Conservation (phyloP, 805 yeast genomes). For the Kluyveromyces siamensis region DNA sequence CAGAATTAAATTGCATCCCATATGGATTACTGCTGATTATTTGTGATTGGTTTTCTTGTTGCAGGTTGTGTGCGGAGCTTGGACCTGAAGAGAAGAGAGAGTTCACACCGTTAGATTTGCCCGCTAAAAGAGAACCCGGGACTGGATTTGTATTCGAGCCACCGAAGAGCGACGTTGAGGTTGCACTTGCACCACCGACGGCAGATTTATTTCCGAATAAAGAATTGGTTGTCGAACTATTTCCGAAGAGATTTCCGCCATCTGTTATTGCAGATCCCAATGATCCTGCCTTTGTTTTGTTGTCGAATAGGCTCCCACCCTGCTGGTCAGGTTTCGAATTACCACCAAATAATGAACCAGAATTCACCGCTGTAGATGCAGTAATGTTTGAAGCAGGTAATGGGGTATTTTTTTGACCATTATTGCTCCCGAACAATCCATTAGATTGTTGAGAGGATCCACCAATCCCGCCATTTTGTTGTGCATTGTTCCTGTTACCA, state of each 20-base stretch:
- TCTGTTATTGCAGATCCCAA: background rate
- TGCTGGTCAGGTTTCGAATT: conserved; percentile 5
- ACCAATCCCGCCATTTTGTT: background rate
- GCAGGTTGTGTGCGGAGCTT: conserved; percentile 8
- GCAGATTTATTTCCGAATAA: background rate
- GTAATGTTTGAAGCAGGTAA: background rate
- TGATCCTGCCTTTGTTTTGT: conserved; percentile 4
- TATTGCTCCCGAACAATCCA: conserved; percentile 12
- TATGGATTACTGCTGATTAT: conserved; percentile 17
- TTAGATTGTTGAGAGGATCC: background rate
- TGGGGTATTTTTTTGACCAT: background rate
- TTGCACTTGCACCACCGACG: background rate
- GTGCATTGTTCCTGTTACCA: conserved; percentile 7
- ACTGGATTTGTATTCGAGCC: conserved; percentile 6
- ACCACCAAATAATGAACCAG: background rate
- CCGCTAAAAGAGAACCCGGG: conserved; percentile 17
- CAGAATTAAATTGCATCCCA: conserved; percentile 24
- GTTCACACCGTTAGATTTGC: conserved; percentile 3
- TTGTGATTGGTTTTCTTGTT: background rate
- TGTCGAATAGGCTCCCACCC: conserved; percentile 12
- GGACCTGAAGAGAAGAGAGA: conserved; percentile 8
- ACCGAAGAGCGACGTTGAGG: background rate
- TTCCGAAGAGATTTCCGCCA: conserved; percentile 7
- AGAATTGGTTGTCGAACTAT: background rate
- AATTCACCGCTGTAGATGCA: background rate